phyloP scores from a whole-genome alignment of 805 yeast genomes.

The Yarrowia sp. region DNA sequence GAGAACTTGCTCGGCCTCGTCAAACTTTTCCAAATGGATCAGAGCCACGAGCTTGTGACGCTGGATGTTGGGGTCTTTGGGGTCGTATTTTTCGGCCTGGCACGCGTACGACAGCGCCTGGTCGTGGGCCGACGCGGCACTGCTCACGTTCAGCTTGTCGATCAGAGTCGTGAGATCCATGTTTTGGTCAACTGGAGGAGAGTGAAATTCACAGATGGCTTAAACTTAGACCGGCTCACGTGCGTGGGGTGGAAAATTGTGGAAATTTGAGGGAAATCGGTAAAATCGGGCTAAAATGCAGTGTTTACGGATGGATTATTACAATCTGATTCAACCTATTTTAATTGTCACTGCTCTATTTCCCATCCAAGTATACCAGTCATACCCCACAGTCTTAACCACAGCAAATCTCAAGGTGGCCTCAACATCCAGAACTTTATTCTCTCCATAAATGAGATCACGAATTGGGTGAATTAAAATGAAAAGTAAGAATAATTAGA shows the following conservation, averaged over 20 bases:
- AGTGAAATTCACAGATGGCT: constrained; percentile 16
- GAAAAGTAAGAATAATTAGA: too few species aligned
- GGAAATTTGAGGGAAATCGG: too few species aligned
- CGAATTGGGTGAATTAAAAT: too few species aligned
- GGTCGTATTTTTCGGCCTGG: constrained; percentile 42
- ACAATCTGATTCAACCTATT: too few species aligned
- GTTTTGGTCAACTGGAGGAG: neutral
- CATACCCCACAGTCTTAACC: neutral
- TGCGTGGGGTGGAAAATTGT: neutral
- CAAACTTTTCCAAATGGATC: constrained; percentile 65
- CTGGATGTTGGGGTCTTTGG: constrained; percentile 49
- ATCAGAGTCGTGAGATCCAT: constrained; percentile 38
- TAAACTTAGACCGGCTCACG: constrained; percentile 13
- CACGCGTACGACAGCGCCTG: constrained; percentile 11
- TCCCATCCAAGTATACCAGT: too few species aligned
- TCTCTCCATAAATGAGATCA: neutral
- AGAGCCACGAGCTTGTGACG: constrained; percentile 61
- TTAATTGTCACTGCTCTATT: too few species aligned
- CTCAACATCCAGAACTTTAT: neutral
- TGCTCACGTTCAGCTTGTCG: constrained; percentile 36
- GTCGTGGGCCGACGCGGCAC: constrained; percentile 18
- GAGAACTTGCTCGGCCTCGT: constrained; percentile 56
- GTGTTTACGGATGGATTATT: too few species aligned
- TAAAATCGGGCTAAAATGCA: too few species aligned
- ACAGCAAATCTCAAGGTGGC: constrained; percentile 3